Percentiles rank a stretch among this genome's conserved stretches.
Conservation (phyloP, 2,329 filamentous ascomycete genomes). For the Ambrosiella xylebori region DNA sequence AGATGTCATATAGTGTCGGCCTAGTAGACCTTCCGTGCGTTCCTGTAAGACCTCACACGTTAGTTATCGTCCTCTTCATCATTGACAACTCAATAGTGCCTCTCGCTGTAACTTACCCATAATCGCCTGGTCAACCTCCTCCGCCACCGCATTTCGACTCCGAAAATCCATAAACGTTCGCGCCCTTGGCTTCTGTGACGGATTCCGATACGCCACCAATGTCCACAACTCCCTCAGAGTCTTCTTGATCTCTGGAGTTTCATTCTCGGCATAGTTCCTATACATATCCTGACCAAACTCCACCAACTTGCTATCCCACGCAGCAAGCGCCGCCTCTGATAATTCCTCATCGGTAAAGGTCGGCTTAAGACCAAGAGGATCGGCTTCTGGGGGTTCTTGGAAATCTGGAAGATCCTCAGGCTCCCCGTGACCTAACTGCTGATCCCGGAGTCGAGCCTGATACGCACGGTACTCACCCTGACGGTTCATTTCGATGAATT, state of each 20-base stretch:
- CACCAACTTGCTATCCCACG: background rate
- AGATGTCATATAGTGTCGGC: no score
- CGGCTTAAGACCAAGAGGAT: no score
- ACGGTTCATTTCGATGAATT: conserved; percentile 55
- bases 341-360: no score
- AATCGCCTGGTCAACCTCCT: background rate
- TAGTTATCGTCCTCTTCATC: background rate
- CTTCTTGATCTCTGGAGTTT: no score
- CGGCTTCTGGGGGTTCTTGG: no score
- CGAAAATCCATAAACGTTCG: background rate
- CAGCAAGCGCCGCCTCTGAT: background rate
- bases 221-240: background rate
- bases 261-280: no score
- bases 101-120: background rate
- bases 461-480: background rate
- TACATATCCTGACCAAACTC: no score
- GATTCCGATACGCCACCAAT: background rate
- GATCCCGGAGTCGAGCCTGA: no score
- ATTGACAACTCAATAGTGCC: background rate
- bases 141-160: background rate
- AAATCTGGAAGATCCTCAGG: no score
- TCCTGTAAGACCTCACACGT: background rate
- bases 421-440: no score
- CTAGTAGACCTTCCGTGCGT: no score
- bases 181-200: background rate